Conservation (phyloP, 2,329 filamentous ascomycete species). For the Zymoseptoria passerinii region DNA sequence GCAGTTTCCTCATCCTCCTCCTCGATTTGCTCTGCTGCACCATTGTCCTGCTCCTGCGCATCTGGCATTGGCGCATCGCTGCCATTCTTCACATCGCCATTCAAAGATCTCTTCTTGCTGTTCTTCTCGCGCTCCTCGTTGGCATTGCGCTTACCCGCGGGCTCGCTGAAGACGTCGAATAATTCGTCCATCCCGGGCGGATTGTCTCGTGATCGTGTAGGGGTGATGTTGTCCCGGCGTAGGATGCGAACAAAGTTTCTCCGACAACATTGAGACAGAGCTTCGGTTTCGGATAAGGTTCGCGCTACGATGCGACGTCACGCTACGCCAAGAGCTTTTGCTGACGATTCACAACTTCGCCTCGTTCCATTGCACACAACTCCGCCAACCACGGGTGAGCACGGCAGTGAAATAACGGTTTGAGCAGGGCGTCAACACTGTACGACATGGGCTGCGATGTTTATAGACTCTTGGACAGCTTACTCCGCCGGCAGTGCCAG, state of each 20-base stretch:
- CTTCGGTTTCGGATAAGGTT: not conserved
- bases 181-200: conserved; percentile 19
- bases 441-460: not conserved
- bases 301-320: not conserved
- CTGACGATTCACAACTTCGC: not conserved
- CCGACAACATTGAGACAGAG: not conserved
- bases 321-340: not conserved
- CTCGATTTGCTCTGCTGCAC: conserved; percentile 30
- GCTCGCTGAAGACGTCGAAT: conserved; percentile 30
- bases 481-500: not conserved
- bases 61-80: conserved; percentile 41
- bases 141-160: conserved; percentile 8
- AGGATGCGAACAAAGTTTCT: not conserved
- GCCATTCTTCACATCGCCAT: conserved; percentile 59
- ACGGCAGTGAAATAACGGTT: not conserved
- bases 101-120: conserved; percentile 79
- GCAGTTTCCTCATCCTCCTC: conserved; percentile 34
- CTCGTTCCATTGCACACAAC: not conserved
- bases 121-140: conserved; percentile 24
- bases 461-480: not conserved
- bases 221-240: not conserved
- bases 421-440: not conserved
- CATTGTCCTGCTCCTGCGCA: conserved; percentile 19
- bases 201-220: not conserved
- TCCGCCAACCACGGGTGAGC: not conserved